Evolutionary conservation across 2,329 filamentous ascomycete genomes (phyloP).

Genomic region (Colletotrichum navitas): DNA sequence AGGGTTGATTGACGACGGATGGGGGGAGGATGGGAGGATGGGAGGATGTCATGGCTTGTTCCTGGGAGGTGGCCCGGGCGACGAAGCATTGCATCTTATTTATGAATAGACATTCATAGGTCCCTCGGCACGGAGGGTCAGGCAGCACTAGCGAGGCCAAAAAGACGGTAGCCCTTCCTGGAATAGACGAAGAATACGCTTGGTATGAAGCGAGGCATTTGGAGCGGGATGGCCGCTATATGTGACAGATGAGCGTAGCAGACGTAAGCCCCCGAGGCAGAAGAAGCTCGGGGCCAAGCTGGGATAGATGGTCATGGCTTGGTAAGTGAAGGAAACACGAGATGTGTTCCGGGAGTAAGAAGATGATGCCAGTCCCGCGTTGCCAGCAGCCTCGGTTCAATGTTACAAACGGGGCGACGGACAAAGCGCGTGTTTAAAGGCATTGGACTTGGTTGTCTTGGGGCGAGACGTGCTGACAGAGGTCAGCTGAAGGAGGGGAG

Average conservation of each 20-base stretch:
- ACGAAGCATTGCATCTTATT: not conserved
- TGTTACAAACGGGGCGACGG: not conserved
- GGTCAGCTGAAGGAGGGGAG: not conserved
- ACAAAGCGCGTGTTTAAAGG: not conserved
- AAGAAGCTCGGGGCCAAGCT: not conserved
- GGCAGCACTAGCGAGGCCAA: not conserved
- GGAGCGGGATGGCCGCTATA: conserved; percentile 19
- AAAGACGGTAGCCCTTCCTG: not conserved
- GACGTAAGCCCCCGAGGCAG: not conserved
- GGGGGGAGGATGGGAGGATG: not conserved
- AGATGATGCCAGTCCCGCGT: not conserved
- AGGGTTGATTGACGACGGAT: conserved; percentile 45
- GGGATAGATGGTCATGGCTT: not conserved
- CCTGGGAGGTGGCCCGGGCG: not conserved
- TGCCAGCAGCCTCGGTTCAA: not conserved
- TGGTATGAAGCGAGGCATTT: not conserved
- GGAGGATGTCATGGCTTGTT: conserved; percentile 5
- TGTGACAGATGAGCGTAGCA: conserved; percentile 16
- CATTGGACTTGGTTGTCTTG: too few relatives aligned
- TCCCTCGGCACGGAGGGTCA: not conserved
- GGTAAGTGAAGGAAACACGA: not conserved
- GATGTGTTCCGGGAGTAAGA: too few relatives aligned
- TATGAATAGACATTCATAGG: conserved; percentile 9
- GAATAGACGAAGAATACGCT: conserved; percentile 8
- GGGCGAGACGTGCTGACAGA: conserved; percentile 19